phyloP scores from a whole-genome alignment of 257 asterid species.

The Gentiana straminea region DNA sequence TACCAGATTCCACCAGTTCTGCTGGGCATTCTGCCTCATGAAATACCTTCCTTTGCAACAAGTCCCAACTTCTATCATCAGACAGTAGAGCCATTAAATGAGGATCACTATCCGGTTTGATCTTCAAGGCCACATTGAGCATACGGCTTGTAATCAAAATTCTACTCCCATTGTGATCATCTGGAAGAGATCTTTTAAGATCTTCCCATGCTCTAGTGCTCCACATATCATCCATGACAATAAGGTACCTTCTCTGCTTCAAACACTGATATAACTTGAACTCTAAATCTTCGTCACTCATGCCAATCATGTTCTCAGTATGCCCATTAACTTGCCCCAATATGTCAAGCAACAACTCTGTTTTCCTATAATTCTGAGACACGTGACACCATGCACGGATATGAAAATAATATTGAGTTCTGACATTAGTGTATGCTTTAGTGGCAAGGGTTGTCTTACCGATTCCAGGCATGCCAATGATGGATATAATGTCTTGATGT shows the following conservation, averaged over 20 bases:
- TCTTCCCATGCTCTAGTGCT: conserved; percentile 4
- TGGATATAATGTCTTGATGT: not conserved
- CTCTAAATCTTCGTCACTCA: not conserved
- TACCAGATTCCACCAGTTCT: not conserved
- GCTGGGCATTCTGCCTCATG: not conserved
- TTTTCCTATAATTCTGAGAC: not conserved
- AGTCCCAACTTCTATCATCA: not conserved
- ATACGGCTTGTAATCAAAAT: conserved; percentile 10
- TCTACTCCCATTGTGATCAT: conserved; percentile 13
- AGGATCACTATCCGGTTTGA: not conserved
- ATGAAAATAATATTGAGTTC: conserved; percentile 3
- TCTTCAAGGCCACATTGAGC: not conserved
- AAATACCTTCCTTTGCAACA: not conserved
- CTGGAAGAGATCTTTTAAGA: conserved; percentile 2
- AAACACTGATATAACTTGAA: not conserved
- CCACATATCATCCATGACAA: conserved; percentile 17
- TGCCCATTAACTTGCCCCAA: not conserved
- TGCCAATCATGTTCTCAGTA: not conserved
- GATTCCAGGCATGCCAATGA: conserved; percentile 13
- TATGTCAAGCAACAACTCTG: not conserved
- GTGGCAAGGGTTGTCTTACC: conserved; percentile 16
- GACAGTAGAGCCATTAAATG: not conserved
- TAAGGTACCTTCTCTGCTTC: conserved; percentile 2
- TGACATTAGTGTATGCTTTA: conserved; percentile 2
- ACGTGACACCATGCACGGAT: conserved; percentile 10